phyloP scores from a whole-genome alignment of 306 rosid species.

The Dryas octopetala region DNA sequence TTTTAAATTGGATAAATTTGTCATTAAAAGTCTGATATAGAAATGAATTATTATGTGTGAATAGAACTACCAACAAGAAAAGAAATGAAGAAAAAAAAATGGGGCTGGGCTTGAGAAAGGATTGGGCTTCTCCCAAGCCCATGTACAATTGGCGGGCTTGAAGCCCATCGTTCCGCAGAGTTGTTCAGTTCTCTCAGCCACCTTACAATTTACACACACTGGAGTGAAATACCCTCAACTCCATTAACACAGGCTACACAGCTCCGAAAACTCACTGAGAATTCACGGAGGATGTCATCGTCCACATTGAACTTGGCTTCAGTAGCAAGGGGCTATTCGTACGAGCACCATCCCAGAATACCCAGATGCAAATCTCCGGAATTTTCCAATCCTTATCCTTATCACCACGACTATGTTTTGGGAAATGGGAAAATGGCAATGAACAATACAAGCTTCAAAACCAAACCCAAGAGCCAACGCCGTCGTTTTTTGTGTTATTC shows the following conservation, averaged over 20 bases:
- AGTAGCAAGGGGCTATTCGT: background rate
- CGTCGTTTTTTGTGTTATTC: slow-evolving; percentile 1
- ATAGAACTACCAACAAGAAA: no score
- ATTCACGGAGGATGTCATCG: background rate
- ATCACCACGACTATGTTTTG: background rate
- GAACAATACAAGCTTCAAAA: background rate
- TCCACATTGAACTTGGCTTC: slow-evolving; percentile 3
- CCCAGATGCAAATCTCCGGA: slow-evolving; percentile 4
- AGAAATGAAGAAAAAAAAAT: no score
- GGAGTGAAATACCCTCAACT: background rate
- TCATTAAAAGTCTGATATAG: no score
- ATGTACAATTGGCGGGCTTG: background rate
- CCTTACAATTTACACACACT: background rate
- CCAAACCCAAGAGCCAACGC: background rate
- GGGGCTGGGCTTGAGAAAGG: background rate
- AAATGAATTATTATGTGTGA: no score
- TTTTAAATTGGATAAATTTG: no score
- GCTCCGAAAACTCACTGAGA: background rate
- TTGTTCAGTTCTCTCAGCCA: background rate
- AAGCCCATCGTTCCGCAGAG: background rate
- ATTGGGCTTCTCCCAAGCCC: background rate
- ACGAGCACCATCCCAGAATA: background rate
- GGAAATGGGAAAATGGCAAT: background rate
- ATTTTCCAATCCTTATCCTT: background rate
- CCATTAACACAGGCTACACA: background rate